Evolutionary conservation across 2,329 filamentous ascomycete genomes (phyloP).

Genomic region (Trichoderma semiorbis): DNA sequence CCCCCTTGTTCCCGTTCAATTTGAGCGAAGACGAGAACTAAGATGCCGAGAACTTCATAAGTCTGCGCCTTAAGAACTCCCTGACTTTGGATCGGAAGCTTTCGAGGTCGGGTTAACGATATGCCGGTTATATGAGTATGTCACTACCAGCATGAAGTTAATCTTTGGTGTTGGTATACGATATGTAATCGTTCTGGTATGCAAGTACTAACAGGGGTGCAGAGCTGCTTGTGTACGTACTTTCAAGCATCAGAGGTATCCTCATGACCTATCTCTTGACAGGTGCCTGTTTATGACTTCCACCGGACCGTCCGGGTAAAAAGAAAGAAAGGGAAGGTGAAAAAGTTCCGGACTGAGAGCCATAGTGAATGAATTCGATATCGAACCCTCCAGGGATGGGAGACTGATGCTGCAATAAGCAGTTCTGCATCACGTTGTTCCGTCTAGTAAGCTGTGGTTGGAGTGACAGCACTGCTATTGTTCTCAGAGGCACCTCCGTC

Average conservation of each 20-base stretch:
- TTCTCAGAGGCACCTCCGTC: background rate
- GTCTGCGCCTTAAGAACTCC: background rate
- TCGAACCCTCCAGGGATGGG: background rate
- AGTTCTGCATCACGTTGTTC: background rate
- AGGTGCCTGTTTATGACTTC: background rate
- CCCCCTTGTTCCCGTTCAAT: background rate
- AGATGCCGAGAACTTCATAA: background rate
- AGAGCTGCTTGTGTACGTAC: background rate
- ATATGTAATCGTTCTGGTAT: background rate
- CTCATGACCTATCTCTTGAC: background rate
- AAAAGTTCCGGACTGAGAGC: background rate
- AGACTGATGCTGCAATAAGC: background rate
- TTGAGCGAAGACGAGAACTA: background rate
- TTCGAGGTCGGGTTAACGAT: background rate
- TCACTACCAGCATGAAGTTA: background rate
- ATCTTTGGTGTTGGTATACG: background rate
- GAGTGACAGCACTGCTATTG: background rate
- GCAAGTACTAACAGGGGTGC: background rate
- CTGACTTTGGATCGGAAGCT: background rate
- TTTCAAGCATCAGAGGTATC: background rate
- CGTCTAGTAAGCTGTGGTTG: background rate
- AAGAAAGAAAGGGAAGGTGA: background rate
- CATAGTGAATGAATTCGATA: background rate
- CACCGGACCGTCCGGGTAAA: background rate
- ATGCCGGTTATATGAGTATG: background rate